Evolutionary conservation across 169 alveolate genomes (phyloP), one percentile per base, ranked within the genome.

Genomic region (Plasmodium falciparum): DNA sequence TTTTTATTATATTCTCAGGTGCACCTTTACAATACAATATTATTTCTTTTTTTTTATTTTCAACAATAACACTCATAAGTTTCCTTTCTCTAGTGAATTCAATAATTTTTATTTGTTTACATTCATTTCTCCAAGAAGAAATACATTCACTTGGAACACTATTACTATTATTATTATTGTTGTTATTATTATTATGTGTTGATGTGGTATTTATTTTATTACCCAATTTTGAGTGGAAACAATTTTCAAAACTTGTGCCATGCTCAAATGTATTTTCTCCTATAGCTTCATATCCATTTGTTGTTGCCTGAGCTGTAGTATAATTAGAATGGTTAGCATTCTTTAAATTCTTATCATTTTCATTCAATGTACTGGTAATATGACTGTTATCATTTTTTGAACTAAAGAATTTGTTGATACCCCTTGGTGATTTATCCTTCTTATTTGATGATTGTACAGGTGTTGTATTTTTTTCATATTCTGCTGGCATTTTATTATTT

Each of bases 11-110:
- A 76, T 97, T 94, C 91, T 99, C 99, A 8, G 99, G 99, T 8
- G 99, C 99, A 7, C 99, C 99, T 95, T 99, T 99, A 58, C 98
- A 97, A 88, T 97, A 98, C 24, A 98, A 89, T 4, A 93, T 92
- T 49, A 90, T 72, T 75, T 95, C 93, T 33, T 78, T 83, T 39
- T 70, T 74, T 61, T 70, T 93, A 67, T 89, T 74, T 92, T 74
- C 90, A 47, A 93, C 93, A 52, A 52, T 63, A 33, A 92, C 98
- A 88, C 99, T 95, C 99, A 99, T 99, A 75, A 97, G 93, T 92
- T 98, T 98, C 71, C 99, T 94, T 78, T 97, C 99, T 39, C 99
- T 94, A 15, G 99, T 94, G 94, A 99, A 99, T 92, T 99, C 99
- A 54, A 98, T 88, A 61, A 72, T 70, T 74, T 58, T 74, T n/a